These are phyloP conservation scores for Lyophyllum decastes DNA, from an alignment of 768 basidiomycete genomes.

Conservation along the genomic window DNA sequence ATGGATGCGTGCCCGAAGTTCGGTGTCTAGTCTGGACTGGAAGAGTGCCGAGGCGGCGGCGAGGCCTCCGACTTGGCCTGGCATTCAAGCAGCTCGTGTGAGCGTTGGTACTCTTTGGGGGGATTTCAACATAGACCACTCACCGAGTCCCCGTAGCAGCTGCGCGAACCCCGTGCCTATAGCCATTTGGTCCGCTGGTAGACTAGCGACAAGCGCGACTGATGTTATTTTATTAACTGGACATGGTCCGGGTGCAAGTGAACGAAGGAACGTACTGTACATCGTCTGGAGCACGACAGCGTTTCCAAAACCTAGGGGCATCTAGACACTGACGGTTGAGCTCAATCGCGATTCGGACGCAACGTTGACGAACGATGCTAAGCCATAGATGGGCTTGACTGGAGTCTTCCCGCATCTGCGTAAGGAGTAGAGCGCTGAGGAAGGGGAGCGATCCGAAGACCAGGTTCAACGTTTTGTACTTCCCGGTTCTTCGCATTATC, in stretches of 20 bases:
- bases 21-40: conserved; percentile 48
- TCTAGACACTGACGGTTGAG: conserved; percentile 29
- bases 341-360: conserved; percentile 5
- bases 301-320: conserved; percentile 66
- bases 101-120: no score
- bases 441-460: conserved; percentile 53
- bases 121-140: conserved; percentile 6
- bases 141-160: conserved; percentile 60
- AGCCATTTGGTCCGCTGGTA: conserved; percentile 55
- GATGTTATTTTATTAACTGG: not conserved
- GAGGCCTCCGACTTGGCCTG: conserved; percentile 65
- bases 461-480: conserved; percentile 48
- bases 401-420: conserved; percentile 44
- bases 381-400: conserved; percentile 45
- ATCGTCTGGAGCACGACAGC: conserved; percentile 65
- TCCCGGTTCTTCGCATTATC: conserved; percentile 54
- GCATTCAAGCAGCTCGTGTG: no score
- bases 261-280: conserved; percentile 40
- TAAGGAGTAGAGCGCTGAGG: conserved; percentile 42
- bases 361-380: conserved; percentile 33
- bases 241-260: not conserved
- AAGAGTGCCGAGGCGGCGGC: conserved; percentile 61
- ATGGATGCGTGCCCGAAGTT: conserved; percentile 46
- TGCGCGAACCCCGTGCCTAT: conserved; percentile 62
- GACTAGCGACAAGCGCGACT: conserved; percentile 59